A percentile compares a stretch with the other conserved stretches of the same genome.
These are phyloP conservation scores for Hypocrella siamensis DNA, from an alignment of 2,329 filamentous ascomycete species.

Conservation along the genomic window DNA sequence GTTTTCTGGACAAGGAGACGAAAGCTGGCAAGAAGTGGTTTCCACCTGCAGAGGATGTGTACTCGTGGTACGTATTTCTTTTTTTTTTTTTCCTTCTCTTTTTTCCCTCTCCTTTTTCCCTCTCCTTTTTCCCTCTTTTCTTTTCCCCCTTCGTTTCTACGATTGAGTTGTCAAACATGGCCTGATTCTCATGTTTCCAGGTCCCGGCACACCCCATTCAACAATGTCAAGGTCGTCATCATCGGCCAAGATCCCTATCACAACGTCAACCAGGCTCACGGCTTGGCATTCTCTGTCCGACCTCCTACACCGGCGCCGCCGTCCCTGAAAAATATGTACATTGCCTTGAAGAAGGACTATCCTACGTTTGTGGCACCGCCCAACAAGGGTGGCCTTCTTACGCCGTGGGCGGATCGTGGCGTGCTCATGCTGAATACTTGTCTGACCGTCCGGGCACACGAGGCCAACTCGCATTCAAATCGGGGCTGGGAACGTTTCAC, in stretches of 20 bases:
- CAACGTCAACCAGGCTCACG: constrained; percentile 88
- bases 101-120: background rate
- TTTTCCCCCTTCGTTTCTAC: too few species aligned
- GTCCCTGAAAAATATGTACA: constrained; percentile 89
- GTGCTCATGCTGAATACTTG: constrained; percentile 92
- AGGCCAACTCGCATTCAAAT: constrained; percentile 72
- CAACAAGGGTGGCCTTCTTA: constrained; percentile 67
- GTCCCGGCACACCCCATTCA: constrained; percentile 65
- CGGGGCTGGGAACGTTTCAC: constrained; percentile 91
- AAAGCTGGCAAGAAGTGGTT: constrained; percentile 64
- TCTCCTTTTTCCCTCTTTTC: background rate
- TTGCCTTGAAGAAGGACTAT: constrained; percentile 74
- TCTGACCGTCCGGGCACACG: constrained; percentile 78
- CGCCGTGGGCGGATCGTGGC: constrained; percentile 84
- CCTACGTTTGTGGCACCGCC: constrained; percentile 61
- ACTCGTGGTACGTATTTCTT: constrained; percentile 59
- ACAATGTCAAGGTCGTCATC: constrained; percentile 81
- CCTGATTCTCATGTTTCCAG: background rate
- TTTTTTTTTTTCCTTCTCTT: background rate
- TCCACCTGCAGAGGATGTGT: constrained; percentile 76
- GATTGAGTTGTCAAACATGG: too few species aligned
- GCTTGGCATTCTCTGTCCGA: constrained; percentile 87
- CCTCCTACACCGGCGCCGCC: constrained; percentile 79
- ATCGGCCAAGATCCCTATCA: constrained; percentile 96
- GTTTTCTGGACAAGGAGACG: constrained; percentile 68